Percentiles rank a stretch among this genome's conserved stretches.
Conservation (phyloP, 139 green algal genomes). For the Yamagishiella unicocca region DNA sequence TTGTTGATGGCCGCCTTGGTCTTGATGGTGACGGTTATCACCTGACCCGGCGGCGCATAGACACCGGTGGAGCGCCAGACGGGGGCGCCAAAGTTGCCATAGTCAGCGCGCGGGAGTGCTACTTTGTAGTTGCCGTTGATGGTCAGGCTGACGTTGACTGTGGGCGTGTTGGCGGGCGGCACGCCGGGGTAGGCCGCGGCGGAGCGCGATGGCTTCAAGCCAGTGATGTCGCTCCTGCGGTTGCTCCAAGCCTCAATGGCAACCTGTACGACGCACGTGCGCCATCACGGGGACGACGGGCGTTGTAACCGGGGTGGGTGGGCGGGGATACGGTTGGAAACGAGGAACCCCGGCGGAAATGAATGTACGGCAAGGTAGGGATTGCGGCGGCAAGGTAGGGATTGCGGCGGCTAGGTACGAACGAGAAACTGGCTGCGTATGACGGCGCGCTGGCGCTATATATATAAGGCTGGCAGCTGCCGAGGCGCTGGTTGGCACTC, state of each 20-base stretch:
- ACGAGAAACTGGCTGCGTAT: background rate
- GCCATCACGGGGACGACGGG: no score
- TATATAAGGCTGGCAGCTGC: no score
- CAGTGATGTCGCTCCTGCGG: background rate
- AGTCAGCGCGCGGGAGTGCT: background rate
- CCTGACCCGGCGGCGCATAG: background rate
- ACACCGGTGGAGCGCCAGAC: slow-evolving; percentile 24
- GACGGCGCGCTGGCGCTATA: no score
- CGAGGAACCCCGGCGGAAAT: background rate
- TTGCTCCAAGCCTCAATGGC: background rate
- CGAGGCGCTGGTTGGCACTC: no score
- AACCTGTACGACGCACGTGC: no score
- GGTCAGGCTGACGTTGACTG: background rate
- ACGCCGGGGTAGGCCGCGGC: background rate
- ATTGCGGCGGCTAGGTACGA: background rate
- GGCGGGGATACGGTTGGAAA: background rate
- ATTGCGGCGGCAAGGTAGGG: no score
- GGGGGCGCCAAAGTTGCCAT: background rate
- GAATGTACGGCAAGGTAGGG: background rate
- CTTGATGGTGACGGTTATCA: background rate
- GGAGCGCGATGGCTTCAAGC: background rate
- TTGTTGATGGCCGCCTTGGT: background rate
- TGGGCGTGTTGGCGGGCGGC: background rate
- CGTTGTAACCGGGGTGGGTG: background rate
- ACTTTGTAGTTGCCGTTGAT: slow-evolving; percentile 1